Evolutionary conservation across 805 yeast species (phyloP).

Genomic region (Wickerhamomyces ciferrii): DNA sequence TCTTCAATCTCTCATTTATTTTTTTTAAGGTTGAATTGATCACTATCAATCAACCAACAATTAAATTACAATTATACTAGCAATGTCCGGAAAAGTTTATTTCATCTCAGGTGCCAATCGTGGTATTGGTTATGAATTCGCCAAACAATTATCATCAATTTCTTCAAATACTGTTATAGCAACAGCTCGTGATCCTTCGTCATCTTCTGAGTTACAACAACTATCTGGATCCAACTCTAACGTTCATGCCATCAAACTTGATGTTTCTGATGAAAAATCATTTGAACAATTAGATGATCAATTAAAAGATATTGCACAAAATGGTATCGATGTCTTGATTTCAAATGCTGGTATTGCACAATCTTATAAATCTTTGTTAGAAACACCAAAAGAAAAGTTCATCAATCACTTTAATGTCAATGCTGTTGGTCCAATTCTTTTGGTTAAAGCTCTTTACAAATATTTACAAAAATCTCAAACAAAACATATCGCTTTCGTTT

Average conservation of each 20-base stretch:
- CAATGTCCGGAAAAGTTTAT: neutral
- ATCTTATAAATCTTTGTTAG: neutral
- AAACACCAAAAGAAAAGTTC: neutral
- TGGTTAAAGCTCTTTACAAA: slow-evolving; percentile 13
- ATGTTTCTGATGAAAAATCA: slow-evolving; percentile 10
- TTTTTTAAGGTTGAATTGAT: too few relatives aligned
- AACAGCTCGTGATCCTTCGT: slow-evolving; percentile 6
- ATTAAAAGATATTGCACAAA: neutral
- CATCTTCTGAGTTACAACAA: slow-evolving; percentile 5
- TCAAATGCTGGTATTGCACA: slow-evolving; percentile 16
- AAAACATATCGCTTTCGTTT: slow-evolving; percentile 21
- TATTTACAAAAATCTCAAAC: slow-evolving; percentile 11
- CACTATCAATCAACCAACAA: too few relatives aligned
- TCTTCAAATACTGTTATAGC: neutral
- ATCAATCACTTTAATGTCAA: slow-evolving; percentile 13
- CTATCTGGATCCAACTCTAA: slow-evolving; percentile 8
- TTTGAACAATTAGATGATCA: slow-evolving; percentile 4
- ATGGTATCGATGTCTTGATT: slow-evolving; percentile 19
- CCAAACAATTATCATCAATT: neutral
- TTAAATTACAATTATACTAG: too few relatives aligned
- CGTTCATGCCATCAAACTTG: slow-evolving; percentile 15
- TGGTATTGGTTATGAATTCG: neutral
- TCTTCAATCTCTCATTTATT: too few relatives aligned
- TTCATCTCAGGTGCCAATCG: slow-evolving; percentile 1
- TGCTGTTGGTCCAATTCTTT: slow-evolving; percentile 16